Evolutionary conservation across 2,329 filamentous ascomycete species (phyloP).

Genomic region (Claviceps humidiphila): DNA sequence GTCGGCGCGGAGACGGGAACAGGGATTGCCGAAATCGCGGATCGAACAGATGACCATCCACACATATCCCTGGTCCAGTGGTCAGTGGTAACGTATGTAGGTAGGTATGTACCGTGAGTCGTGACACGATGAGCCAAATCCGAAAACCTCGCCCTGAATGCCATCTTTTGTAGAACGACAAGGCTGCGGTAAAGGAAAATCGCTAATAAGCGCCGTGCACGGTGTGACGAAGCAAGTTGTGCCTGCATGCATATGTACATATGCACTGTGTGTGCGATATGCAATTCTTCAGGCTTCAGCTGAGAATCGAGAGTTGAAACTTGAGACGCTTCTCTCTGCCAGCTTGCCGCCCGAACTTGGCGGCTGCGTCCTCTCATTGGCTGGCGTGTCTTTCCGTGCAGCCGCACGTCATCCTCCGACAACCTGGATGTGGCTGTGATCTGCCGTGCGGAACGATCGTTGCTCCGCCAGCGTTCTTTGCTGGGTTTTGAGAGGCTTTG

Average conservation of each 20-base stretch:
- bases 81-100: not conserved
- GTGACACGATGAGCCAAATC: not conserved
- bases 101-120: too few species aligned
- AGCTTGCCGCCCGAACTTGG: too few species aligned
- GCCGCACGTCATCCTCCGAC: constrained; percentile 1
- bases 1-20: too few species aligned
- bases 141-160: not conserved
- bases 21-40: too few species aligned
- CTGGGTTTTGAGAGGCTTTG: too few species aligned
- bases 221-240: not conserved
- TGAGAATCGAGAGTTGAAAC: not conserved
- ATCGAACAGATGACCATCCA: not conserved
- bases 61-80: not conserved
- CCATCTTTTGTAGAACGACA: not conserved
- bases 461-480: not conserved
- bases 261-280: not conserved
- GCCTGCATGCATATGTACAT: not conserved
- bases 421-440: too few species aligned
- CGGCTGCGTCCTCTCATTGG: not conserved
- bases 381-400: not conserved
- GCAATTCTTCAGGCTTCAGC: not conserved
- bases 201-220: not conserved
- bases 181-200: not conserved
- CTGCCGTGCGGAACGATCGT: too few species aligned
- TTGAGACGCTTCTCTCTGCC: too few species aligned